These are phyloP conservation scores for Globisporangium spinosum DNA, from an alignment of 352 stramenopile genomes.

Conservation along the genomic window DNA sequence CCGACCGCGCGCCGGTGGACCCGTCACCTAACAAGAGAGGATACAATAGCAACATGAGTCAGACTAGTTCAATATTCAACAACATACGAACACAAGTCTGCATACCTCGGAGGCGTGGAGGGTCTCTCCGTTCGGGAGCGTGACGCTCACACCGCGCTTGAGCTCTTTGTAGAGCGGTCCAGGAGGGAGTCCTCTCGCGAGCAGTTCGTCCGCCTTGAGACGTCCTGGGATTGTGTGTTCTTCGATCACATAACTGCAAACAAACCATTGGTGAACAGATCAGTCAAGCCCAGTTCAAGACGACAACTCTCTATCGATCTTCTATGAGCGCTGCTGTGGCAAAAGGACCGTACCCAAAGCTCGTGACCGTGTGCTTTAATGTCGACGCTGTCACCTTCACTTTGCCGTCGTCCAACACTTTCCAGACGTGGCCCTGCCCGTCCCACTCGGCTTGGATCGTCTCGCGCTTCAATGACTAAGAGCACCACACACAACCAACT, in stretches of 20 bases:
- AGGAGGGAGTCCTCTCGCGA: conserved; percentile 71
- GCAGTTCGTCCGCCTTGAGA: conserved; percentile 80
- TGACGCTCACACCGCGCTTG: conserved; percentile 85
- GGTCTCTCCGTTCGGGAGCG: conserved; percentile 66
- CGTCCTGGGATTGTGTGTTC: conserved; percentile 76
- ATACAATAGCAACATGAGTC: neutral
- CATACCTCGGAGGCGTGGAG: conserved; percentile 81
- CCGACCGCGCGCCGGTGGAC: conserved; percentile 48
- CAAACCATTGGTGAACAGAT: neutral
- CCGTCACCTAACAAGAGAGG: conserved; percentile 39
- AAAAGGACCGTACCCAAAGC: conserved; percentile 54
- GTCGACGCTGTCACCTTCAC: conserved; percentile 56
- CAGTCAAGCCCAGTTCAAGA: neutral
- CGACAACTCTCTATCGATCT: neutral
- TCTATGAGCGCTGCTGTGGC: neutral
- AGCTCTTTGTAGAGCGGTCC: conserved; percentile 89
- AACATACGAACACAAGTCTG: neutral
- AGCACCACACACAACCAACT: conserved; percentile 23
- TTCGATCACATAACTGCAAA: conserved; percentile 69
- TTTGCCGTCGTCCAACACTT: conserved; percentile 66
- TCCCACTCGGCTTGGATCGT: conserved; percentile 56
- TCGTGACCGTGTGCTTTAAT: conserved; percentile 76
- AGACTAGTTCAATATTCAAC: neutral
- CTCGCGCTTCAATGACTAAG: conserved; percentile 33
- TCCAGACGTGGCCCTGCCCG: conserved; percentile 61